A percentile compares a stretch with the other conserved stretches of the same genome.
phyloP scores from a whole-genome alignment of 495 filamentous ascomycete species.

The Pseudevernia furfuracea region DNA sequence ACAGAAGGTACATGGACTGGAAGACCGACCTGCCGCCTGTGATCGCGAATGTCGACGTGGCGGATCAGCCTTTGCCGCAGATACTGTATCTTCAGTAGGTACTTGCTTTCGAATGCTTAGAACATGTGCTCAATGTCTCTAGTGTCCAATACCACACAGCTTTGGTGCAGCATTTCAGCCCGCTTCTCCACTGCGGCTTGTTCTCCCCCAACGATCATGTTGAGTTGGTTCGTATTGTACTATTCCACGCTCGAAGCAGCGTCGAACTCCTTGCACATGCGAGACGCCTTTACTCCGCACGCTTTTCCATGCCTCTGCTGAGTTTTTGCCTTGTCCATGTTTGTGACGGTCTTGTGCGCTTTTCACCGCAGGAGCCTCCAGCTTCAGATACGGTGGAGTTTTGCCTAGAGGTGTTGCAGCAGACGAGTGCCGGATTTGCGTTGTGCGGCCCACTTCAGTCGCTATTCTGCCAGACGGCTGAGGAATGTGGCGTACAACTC shows the following conservation, averaged over 20 bases:
- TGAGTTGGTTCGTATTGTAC: constrained; percentile 17
- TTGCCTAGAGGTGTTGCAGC: constrained; percentile 18
- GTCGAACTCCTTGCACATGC: constrained; percentile 21
- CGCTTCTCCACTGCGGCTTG: constrained; percentile 21
- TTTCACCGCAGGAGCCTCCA: constrained; percentile 19
- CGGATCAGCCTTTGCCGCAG: constrained; percentile 32
- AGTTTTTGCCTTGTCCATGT: constrained; percentile 24
- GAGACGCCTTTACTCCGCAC: constrained; percentile 21
- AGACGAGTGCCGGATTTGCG: constrained; percentile 21
- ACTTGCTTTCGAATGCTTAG: neutral
- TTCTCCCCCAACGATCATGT: constrained; percentile 13
- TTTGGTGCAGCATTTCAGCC: constrained; percentile 22
- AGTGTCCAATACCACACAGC: constrained; percentile 26
- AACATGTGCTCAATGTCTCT: constrained; percentile 7
- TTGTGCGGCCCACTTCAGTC: constrained; percentile 24
- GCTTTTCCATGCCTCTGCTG: constrained; percentile 21
- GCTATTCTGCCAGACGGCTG: constrained; percentile 20
- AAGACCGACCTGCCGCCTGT: constrained; percentile 27
- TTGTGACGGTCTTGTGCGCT: constrained; percentile 20
- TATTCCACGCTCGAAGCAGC: constrained; percentile 21
- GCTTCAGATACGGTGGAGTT: constrained; percentile 17
- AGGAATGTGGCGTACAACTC: constrained; percentile 13
- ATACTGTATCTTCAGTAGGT: constrained; percentile 34
- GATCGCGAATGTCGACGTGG: constrained; percentile 27
- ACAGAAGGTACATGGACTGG: constrained; percentile 30